A percentile compares a stretch with the other conserved stretches of the same genome.
Evolutionary conservation across 495 filamentous ascomycete species (phyloP).

Genomic region (Pyrenopolyporus hunteri): DNA sequence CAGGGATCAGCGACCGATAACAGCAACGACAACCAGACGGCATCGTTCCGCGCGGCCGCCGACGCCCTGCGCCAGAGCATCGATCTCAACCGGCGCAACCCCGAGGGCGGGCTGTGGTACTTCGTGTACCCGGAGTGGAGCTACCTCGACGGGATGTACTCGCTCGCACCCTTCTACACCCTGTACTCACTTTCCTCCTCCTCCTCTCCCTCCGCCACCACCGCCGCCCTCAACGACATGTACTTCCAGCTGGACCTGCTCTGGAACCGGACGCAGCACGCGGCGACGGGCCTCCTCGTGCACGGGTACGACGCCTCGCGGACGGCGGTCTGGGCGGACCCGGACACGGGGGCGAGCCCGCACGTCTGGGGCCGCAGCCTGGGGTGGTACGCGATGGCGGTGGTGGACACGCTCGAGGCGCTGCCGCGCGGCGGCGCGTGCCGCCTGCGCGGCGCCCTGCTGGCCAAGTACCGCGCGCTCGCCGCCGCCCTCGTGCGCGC

Average conservation of each 20-base stretch:
- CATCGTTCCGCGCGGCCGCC: slow-evolving; percentile 39
- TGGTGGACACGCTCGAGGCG: slow-evolving; percentile 61
- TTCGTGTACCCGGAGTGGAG: slow-evolving; percentile 54
- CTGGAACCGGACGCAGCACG: slow-evolving; percentile 54
- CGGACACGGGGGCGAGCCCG: slow-evolving; percentile 59
- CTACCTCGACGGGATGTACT: slow-evolving; percentile 57
- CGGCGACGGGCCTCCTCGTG: slow-evolving; percentile 52
- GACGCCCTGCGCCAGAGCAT: slow-evolving; percentile 48
- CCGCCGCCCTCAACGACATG: slow-evolving; percentile 47
- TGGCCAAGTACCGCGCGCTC: slow-evolving; percentile 39
- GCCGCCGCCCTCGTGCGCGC: slow-evolving; percentile 40
- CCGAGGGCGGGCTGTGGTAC: slow-evolving; percentile 53
- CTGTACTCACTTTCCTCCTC: slow-evolving; percentile 7
- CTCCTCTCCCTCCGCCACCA: slow-evolving; percentile 16
- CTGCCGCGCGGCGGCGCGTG: slow-evolving; percentile 46
- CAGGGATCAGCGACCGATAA: slow-evolving; percentile 28
- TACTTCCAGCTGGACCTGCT: slow-evolving; percentile 58
- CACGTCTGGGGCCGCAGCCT: slow-evolving; percentile 64
- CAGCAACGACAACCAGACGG: slow-evolving; percentile 25
- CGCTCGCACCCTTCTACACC: slow-evolving; percentile 48
- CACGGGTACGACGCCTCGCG: slow-evolving; percentile 65
- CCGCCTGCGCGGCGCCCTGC: slow-evolving; percentile 11
- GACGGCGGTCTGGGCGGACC: slow-evolving; percentile 61
- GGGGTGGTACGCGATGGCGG: slow-evolving; percentile 66
- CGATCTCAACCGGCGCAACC: slow-evolving; percentile 48